A percentile compares a stretch with the other conserved stretches of the same genome.
Evolutionary conservation across 2,329 filamentous ascomycete genomes (phyloP).

Genomic region (Fusarium agapanthi): DNA sequence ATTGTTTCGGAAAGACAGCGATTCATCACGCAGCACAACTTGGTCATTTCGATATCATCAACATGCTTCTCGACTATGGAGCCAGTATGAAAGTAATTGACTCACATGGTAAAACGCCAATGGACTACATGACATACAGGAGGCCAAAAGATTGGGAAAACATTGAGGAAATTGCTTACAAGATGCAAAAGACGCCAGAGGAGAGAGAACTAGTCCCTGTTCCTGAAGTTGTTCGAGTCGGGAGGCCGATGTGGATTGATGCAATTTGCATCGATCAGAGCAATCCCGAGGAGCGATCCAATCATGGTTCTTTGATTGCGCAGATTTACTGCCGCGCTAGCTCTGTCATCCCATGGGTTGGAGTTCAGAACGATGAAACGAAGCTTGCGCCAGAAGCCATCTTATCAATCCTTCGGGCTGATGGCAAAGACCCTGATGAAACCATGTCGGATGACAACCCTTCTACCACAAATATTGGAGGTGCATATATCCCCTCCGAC

Average conservation of each 20-base stretch:
- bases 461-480: accelerated
- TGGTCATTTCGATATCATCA: neutral
- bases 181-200: neutral
- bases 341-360: neutral
- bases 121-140: neutral
- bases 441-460: neutral
- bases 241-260: slow-evolving; percentile 11
- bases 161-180: neutral
- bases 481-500: accelerated
- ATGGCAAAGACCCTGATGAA: neutral
- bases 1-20: neutral
- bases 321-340: neutral
- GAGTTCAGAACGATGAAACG: neutral
- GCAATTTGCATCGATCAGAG: neutral
- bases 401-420: neutral
- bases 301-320: neutral
- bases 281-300: neutral
- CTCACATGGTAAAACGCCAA: neutral
- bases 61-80: neutral
- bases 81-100: neutral
- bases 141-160: neutral
- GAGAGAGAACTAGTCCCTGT: neutral
- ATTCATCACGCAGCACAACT: neutral
- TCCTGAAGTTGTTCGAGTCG: neutral
- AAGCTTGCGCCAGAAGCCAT: neutral